Conservation (phyloP, 1,284 basidiomycete species). For the Pseudozyma thailandica region DNA sequence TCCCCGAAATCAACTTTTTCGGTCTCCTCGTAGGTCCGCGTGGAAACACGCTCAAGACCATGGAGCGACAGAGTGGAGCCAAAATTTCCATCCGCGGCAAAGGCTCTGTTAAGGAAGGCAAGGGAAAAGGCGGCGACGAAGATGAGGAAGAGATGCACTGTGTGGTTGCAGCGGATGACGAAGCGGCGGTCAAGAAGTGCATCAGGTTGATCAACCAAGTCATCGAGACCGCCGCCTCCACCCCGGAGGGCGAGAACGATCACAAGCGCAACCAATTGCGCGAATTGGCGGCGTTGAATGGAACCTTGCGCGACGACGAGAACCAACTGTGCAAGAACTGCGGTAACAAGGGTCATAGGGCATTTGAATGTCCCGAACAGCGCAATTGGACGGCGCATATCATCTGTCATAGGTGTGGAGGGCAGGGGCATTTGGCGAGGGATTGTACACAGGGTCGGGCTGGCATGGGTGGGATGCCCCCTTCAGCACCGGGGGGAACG, state of each 20-base stretch:
- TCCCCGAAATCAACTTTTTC: conserved; percentile 99
- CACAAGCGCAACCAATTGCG: conserved; percentile 99
- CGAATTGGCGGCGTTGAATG: conserved; percentile 95
- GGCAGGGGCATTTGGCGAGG: conserved; percentile 65
- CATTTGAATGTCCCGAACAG: conserved; percentile 66
- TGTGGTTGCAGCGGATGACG: conserved; percentile 90
- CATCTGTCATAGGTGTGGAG: conserved; percentile 66
- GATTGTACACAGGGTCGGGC: conserved; percentile 68
- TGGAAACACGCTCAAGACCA: conserved; percentile 98
- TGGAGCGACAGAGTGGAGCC: conserved; percentile 97
- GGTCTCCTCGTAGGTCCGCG: conserved; percentile 97
- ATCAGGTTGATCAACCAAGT: conserved; percentile 96
- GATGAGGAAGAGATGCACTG: conserved; percentile 99
- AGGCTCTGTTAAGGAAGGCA: conserved; percentile 98
- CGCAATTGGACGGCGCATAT: conserved; percentile 66
- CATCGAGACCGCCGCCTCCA: conserved; percentile 98
- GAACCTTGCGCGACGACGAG: conserved; percentile 98
- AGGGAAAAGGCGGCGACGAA: conserved; percentile 87
- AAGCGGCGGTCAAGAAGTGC: conserved; percentile 89
- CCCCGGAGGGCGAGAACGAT: conserved; percentile 98
- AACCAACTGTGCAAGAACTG: conserved; percentile 99
- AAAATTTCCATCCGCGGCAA: conserved; percentile 99
- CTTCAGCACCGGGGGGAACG: conserved; percentile 38
- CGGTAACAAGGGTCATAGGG: conserved; percentile 79
- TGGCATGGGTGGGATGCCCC: conserved; percentile 70